Base-by-base conservation (phyloP, 1,139 yeast genomes). In the Spencermartinsiella ligniputridi region DNA sequence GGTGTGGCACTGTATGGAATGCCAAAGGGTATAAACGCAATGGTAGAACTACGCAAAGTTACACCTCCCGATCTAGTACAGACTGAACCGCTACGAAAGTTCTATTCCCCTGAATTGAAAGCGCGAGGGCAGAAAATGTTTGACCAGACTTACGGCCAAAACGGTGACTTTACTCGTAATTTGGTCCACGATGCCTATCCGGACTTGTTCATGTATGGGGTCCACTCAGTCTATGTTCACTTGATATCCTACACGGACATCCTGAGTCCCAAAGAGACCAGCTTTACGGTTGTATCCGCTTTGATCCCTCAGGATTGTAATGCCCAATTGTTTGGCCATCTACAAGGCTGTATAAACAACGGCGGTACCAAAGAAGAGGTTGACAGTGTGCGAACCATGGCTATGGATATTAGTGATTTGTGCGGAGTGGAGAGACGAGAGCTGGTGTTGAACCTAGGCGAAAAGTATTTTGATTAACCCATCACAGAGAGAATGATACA, bases 231-330 rank as follows among this genome's bases (percentile, higher is more conserved):
- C 11, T 88, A 88, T 57, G 78, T 86, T 0, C 89, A 94, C 8
- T 64, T 88, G 33, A 70, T 88, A 47, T 81, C 94, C 27, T 83
- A 65, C 60, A 76, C 80, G 11, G 82, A 73, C 2, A 71, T 86
- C 2, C 67, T 88, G 34, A 63, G 72, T 9, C 80, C 83, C 1
- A 72, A 70, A 49, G 95, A 87, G 50, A 83, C 95, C 0, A 81
- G 92, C 30, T 62, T 86, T 55, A 81, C 87, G 36, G 79, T 88
- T 3, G 78, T 87, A 20, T 82, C 94, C 1, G 74, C 89, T 48
- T 72, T 88, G 55, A 81, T 88, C 11, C 96, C 96, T 0, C 96
- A 86, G 60, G 95, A 88, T 62, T 96, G 88, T 12, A 85, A 84
- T 54, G 95, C 96, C 0, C 96, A 88, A 58, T 71, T 88, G 52